Percentiles rank a stretch among this genome's conserved stretches.
Evolutionary conservation across 345 rosid species (phyloP).

Genomic region (Sonneratia caseolaris): DNA sequence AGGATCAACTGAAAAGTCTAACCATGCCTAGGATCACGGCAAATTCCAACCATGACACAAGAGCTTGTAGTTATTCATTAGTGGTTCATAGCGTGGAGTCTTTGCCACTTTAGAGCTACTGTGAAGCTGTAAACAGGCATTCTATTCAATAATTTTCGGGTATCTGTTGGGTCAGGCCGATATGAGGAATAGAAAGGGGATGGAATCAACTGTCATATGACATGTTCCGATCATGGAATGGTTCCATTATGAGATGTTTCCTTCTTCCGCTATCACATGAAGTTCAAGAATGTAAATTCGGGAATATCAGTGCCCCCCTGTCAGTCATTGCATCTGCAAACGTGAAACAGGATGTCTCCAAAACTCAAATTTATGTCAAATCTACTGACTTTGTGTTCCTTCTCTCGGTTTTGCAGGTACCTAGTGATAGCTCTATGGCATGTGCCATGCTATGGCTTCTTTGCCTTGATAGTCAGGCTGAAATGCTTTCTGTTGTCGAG

Average conservation of each 20-base stretch:
- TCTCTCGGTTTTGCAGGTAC: conserved; percentile 45
- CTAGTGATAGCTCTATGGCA: conserved; percentile 56
- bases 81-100: no score
- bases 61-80: no score
- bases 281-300: not conserved
- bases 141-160: not conserved
- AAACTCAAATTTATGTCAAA: not conserved
- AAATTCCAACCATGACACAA: no score
- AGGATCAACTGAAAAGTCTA: no score
- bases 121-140: not conserved
- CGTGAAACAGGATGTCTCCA: not conserved
- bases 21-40: no score
- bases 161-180: no score
- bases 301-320: not conserved
- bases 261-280: no score
- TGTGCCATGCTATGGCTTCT: conserved; percentile 59
- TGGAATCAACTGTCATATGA: no score
- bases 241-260: not conserved
- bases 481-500: conserved; percentile 44
- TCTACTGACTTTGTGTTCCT: not conserved
- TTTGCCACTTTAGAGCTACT: not conserved
- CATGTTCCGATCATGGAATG: no score
- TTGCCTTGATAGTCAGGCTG: conserved; percentile 48
- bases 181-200: no score
- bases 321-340: not conserved